phyloP scores from a whole-genome alignment of 2,329 filamentous ascomycete genomes.

The Diaporthe citrichinensis region DNA sequence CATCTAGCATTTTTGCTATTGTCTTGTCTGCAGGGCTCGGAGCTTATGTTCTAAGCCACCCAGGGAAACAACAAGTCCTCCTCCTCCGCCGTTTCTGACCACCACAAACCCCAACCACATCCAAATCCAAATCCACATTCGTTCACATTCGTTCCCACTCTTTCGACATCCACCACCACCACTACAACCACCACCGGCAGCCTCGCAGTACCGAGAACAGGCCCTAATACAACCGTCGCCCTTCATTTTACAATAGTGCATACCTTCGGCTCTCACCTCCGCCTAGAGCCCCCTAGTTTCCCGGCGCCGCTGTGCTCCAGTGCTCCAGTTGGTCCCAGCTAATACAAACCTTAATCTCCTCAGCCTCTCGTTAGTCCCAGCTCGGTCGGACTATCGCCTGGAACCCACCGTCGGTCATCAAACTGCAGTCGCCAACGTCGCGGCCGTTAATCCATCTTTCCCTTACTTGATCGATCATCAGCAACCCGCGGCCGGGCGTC shows the following conservation, averaged over 20 bases:
- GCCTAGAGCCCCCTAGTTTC: constrained; percentile 19
- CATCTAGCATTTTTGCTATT: constrained; percentile 28
- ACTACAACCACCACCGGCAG: neutral
- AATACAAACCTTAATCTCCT: constrained; percentile 43
- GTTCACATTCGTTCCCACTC: constrained; percentile 12
- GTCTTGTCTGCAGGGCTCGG: constrained; percentile 30
- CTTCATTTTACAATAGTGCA: constrained; percentile 32
- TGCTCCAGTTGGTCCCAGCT: constrained; percentile 32
- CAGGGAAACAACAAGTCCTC: neutral
- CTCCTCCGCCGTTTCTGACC: constrained; percentile 19
- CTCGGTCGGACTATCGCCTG: constrained; percentile 39
- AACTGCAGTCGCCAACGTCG: constrained; percentile 30
- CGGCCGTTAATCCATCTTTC: constrained; percentile 7
- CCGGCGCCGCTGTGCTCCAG: constrained; percentile 21
- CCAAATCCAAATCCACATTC: constrained; percentile 5
- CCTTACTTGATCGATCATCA: constrained; percentile 6
- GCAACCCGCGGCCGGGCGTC: neutral
- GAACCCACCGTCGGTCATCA: constrained; percentile 40
- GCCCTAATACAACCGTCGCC: constrained; percentile 27
- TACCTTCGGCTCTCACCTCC: constrained; percentile 1
- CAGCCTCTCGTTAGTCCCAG: constrained; percentile 41
- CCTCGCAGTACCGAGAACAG: constrained; percentile 24
- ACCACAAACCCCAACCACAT: constrained; percentile 20
- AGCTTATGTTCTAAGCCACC: constrained; percentile 21
- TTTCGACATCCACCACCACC: constrained; percentile 4